Evolutionary conservation across 164 flowering plant genomes (phyloP), one percentile per base, ranked within the genome.

Genomic region (Chloranthus sessilifolius): DNA sequence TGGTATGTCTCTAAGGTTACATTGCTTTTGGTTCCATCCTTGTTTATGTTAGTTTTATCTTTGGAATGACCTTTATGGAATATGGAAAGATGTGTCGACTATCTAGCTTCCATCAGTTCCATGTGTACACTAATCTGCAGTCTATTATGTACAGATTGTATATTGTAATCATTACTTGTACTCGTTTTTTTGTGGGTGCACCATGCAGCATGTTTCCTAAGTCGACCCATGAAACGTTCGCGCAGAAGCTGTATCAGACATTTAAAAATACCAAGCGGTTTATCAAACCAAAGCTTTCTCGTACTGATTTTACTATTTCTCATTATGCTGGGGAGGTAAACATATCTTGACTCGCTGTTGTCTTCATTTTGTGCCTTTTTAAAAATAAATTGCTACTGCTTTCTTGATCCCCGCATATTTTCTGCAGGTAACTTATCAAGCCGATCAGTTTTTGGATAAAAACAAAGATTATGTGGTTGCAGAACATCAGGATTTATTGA

Each of bases 301-400:
- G 95, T 11, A 88, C 96, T 53, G 80, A 64, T 68, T 92, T 92
- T 58, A 80, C 85, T 24, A 85, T 92, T 56, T 56, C 72, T 50
- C 97, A 92, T 58, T 92, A 92, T 77, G 99, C 99, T 2, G 99
- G 99, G 43, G 97, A 92, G 85, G 99, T 88, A 78, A 59, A 26
- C 16, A 38, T 56, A 1, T 38, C 22, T 43, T 42, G 7, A 3
- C 15, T 47, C 20, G 12, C 7, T 27, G 12, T 51, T 43, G 44
- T 49, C n/a, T 17, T 11, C 21, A n/a, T 38, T 30, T 7, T 41
- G 7, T 33, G 11, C 11, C 33, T 38, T 20, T 20, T 40, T 36
- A n/a, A n/a, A n/a, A n/a, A n/a, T n/a, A n/a, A n/a, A n/a, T 16
- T 36, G 5, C 40, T 56, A 21, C 31, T 11, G 7, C 15, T 37